Base-by-base conservation (phyloP, 1,284 basidiomycete genomes). In the Cryptococcus sp. region DNA sequence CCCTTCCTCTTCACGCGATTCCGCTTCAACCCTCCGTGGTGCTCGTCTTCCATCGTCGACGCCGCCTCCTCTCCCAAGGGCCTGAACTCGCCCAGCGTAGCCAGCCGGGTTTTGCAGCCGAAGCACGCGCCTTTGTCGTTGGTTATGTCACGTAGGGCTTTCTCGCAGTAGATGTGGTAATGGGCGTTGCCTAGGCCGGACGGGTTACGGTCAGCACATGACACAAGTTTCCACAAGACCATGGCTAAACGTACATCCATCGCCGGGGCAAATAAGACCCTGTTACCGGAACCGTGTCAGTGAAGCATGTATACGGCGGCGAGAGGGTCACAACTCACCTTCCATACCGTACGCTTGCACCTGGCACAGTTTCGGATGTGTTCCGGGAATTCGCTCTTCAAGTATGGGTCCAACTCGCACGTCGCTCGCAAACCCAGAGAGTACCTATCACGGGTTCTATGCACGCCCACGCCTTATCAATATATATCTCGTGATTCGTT, bases 11-110 rank as follows among this genome's bases (percentile, higher is more conserved):
- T 52, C 38, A 54, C 58, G 33, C 52, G 20, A 38, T 59, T 64
- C 18, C 53, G 24, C 40, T 53, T 55, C 40, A 52, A 38, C 21
- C 40, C 52, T 21, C 57, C 46, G 3, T 46, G 53, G 39, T 54
- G 69, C 5, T 62, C 56, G 54, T 77, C 75, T 53, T 72, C 60
- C 1, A 52, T 55, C 16, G 55, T 57, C 1, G 64, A 55, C 0
- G 72, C 70, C 2, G 72, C 63, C 44, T 67, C 64, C 52, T 77
- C 75, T 18, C 75, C 75, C 0, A 77, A 48, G 0, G 59, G 59
- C 15, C 50, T 59, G 1, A 61, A 64, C 15, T 57, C 48, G 9
- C 28, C 28, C 28, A 47, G 16, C 2, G 61, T 56, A 3, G 33
- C 50, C 53, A 71, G 70, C 8, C 50, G 45, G 3, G 37, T 53